Evolutionary conservation across 2,329 filamentous ascomycete genomes (phyloP), one percentile per base, ranked within the genome.

Genomic region (Botrytis fabae): DNA sequence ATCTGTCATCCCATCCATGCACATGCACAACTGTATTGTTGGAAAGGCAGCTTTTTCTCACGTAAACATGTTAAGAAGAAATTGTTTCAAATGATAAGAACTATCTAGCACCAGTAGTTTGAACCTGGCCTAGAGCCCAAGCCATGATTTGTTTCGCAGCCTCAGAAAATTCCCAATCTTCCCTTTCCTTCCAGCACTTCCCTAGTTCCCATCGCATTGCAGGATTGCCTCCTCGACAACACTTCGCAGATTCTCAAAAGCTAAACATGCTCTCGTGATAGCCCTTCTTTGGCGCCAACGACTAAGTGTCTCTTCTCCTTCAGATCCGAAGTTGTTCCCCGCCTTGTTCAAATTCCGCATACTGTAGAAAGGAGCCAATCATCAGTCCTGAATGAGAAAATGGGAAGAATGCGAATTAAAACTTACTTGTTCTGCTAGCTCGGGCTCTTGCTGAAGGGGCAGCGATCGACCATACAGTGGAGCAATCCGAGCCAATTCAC

Each of bases 361-460:
- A 2, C 59, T 61, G 35, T 14, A 16, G 32, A 1, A 40, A 38
- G 2, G 1, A 2, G 2, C 10, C 2, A 35, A 22, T n/a, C 0
- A 38, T 61, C 8, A 25, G 59, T 10, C 7, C 59, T n/a, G 22
- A 14, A 25, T 61, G 22, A 38, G 59, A 25, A 4, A 40, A 40
- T 38, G 8, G 35, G 22, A 38, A 25, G 20, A 38, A 38, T 12
- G 4, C 32, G 10, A 8, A 40, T n/a, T 1, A 25, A 16, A 61
- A 25, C 59, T 40, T 61, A 61, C 59, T 4, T 25, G 0, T 16
- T 38, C 35, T 40, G 32, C 35, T 25, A 38, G 6, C 22, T 16
- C 10, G 16, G 38, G 10, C 2, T 16, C 32, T 16, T 38, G 32
- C 59, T 16, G n/a, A 54, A 12, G 12, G 14, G 14, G n/a, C 16